Evolutionary conservation across 2,329 filamentous ascomycete species (phyloP), one percentile per base, ranked within the genome.

Genomic region (Sporothrix pallida): DNA sequence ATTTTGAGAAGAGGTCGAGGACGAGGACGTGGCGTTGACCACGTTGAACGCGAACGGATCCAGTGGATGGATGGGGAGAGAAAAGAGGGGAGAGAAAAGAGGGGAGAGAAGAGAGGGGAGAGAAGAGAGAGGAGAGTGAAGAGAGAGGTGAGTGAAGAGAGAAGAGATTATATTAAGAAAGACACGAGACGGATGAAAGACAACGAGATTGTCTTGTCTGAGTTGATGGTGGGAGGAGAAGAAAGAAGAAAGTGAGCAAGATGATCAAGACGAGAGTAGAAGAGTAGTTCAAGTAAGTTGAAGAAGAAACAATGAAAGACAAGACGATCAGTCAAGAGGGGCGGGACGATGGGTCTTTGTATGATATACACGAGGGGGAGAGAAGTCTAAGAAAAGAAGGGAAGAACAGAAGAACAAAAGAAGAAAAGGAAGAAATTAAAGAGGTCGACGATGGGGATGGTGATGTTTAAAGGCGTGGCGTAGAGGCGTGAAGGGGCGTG

Each of bases 341-440:
- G 23, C 44, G 20, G 46, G 65, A 68, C 12, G 60, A 63, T 31
- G 46, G 23, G 46, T 52, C 44, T 26, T 5, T 52, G 46, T 52
- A 68, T 68, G 23, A 52, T 68, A 68, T 68, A 67, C 62, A 48
- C 42, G 62, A 48, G n/a, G 42, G 44, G 48, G 62, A 65, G 42
- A 7, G 63, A 17, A 37, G 52, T 56, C n/a, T 56, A n/a, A 56
- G 52, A 52, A 8, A 13, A 23, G 10, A 37, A 68, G 23, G 46
- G n/a, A 50, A 56, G 15, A 50, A 56, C 2, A 23, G 7, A 44
- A 70, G 3, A 20, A 46, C 1, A 6, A 46, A 48, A 20, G 8
- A 20, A 37, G 7, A 7, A 37, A 37, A 65, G 10, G 12, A 65
- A 9, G n/a, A 62, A 8, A 62, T 17, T 10, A 2, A 62, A 72